phyloP scores from a whole-genome alignment of 768 basidiomycete genomes.

The Suillus bovinus region DNA sequence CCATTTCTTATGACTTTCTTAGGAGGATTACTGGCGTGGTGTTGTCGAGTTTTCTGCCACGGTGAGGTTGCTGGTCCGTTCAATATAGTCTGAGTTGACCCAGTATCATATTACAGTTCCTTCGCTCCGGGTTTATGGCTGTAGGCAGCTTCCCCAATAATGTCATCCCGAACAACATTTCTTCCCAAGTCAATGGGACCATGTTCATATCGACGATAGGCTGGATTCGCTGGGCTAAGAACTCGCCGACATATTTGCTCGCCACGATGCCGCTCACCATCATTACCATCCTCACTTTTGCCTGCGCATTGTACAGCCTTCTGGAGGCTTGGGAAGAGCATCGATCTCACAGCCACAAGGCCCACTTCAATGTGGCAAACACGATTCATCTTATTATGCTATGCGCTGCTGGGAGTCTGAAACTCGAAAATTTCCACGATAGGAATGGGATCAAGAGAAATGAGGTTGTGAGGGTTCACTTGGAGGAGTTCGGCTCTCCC shows the following conservation, averaged over 20 bases:
- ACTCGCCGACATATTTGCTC: slow-evolving; percentile 5
- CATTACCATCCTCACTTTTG: neutral
- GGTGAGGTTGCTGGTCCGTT: neutral
- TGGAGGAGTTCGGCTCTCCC: neutral
- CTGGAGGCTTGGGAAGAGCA: neutral
- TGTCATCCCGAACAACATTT: slow-evolving; percentile 5
- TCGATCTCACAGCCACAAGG: neutral
- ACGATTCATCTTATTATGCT: neutral
- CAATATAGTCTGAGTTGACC: neutral
- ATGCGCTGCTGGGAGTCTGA: neutral
- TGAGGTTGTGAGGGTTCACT: neutral
- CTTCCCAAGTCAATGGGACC: slow-evolving; percentile 4
- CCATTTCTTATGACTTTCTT: neutral
- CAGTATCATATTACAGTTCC: slow-evolving; percentile 1
- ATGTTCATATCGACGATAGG: slow-evolving; percentile 12
- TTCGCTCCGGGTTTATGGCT: slow-evolving; percentile 10
- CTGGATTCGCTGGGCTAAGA: slow-evolving; percentile 9
- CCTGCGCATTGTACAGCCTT: slow-evolving; percentile 1
- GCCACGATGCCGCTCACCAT: slow-evolving; percentile 2
- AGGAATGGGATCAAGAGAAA: neutral
- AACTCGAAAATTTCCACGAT: neutral
- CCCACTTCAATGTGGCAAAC: neutral
- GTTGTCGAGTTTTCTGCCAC: slow-evolving; percentile 11
- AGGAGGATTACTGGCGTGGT: slow-evolving; percentile 14
- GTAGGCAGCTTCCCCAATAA: neutral